Evolutionary conservation across 2,329 filamentous ascomycete genomes (phyloP), one percentile per base, ranked within the genome.

Genomic region (Claviceps pazoutovae): DNA sequence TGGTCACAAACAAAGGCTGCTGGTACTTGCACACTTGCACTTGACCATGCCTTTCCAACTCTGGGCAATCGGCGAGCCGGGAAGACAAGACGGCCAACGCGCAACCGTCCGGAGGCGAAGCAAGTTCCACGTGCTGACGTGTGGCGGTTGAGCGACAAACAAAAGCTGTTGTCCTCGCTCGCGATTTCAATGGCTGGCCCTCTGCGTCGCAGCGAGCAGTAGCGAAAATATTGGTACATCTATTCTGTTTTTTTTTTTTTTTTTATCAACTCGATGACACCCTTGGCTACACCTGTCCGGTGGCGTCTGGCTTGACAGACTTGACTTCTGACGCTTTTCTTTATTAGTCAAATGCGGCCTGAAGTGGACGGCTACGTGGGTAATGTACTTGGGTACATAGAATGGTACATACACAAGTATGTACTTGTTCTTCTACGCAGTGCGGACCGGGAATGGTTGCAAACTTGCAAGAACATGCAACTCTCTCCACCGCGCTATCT

Each of bases 41-140:
- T 34, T 43, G 48, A 17, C 19, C 46, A 39, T 45, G 50, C 14
- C 21, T 45, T 39, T 30, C 41, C 41, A 21, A 16, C n/a, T 39
- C 43, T 43, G 41, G 17, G 26, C 46, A 51, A 43, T 52, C 9
- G 34, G 49, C 44, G 41, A 45, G 34, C 23, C 39, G 51, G 42
- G 37, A 39, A 34, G 36, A 26, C 46, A 38, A 46, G 23, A 53
- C 48, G 51, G 47, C 48, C 51, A 53, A 52, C 48, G 23, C 43
- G 51, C 51, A 42, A 45, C 19, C 14, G 19, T 46, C 51, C 37
- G 48, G 48, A 46, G 43, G 26, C 44, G 17, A 38, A 38, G 47
- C 51, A 44, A 30, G 48, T 45, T 53, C 51, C 51, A 48, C 45
- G 51, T 53, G 51, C 48, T 51, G 51, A 44, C 48, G 48, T 30